Evolutionary conservation across 2,329 filamentous ascomycete species (phyloP).

Genomic region (Monilinia laxa): DNA sequence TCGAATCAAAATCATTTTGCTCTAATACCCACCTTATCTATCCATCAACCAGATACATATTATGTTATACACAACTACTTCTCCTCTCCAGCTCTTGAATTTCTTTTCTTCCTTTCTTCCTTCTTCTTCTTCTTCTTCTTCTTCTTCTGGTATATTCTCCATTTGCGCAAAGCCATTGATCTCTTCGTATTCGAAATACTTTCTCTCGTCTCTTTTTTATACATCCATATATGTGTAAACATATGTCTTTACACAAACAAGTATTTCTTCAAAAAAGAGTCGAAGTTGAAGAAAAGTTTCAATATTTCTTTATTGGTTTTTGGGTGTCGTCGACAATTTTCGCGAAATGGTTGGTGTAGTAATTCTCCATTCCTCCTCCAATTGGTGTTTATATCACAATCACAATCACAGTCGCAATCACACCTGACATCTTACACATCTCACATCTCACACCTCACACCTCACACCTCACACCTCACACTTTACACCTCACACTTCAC

Average conservation of each 20-base stretch:
- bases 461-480: neutral
- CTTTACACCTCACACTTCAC: neutral
- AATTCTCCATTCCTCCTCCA: slow-evolving; percentile 19
- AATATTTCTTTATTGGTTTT: neutral
- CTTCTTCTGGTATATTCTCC: neutral
- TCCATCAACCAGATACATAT: too few relatives aligned
- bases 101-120: neutral
- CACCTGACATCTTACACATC: neutral
- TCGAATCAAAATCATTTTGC: neutral
- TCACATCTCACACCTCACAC: neutral
- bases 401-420: slow-evolving; percentile 4
- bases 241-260: neutral
- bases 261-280: neutral
- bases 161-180: neutral
- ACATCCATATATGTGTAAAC: neutral
- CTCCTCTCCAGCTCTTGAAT: too few relatives aligned
- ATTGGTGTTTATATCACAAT: slow-evolving; percentile 11
- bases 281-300: slow-evolving; percentile 10
- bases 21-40: too few relatives aligned
- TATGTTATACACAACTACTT: too few relatives aligned
- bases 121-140: neutral
- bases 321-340: slow-evolving; percentile 9
- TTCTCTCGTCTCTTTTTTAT: slow-evolving; percentile 9
- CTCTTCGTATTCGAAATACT: neutral
- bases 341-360: slow-evolving; percentile 22